These are phyloP conservation scores for Penicillium argentinense DNA, from an alignment of 495 filamentous ascomycete genomes.

Conservation along the genomic window DNA sequence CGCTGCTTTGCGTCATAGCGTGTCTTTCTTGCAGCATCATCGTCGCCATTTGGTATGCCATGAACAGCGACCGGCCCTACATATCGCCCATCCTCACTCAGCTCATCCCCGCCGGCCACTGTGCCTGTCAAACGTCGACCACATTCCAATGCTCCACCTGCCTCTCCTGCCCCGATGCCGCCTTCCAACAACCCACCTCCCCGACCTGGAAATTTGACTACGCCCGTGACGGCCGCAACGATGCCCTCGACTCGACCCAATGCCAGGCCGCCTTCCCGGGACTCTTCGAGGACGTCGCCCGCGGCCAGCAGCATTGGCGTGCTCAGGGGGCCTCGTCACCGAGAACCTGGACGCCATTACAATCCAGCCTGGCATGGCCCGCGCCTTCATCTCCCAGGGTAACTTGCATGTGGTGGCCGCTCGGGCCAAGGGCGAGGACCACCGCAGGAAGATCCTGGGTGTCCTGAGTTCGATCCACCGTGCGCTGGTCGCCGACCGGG, in stretches of 20 bases:
- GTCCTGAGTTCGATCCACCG: constrained; percentile 47
- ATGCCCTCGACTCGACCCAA: constrained; percentile 33
- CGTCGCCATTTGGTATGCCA: constrained; percentile 37
- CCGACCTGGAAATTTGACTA: constrained; percentile 35
- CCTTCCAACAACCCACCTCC: constrained; percentile 14
- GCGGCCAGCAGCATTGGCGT: constrained; percentile 35
- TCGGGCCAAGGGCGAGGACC: constrained; percentile 37
- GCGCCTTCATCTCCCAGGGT: constrained; percentile 32
- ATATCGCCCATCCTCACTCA: constrained; percentile 40
- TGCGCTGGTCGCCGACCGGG: constrained; percentile 41
- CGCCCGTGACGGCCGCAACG: constrained; percentile 37
- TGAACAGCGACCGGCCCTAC: constrained; percentile 40
- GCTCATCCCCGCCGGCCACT: constrained; percentile 42
- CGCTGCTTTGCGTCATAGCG: constrained; percentile 21
- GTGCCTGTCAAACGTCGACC: constrained; percentile 40
- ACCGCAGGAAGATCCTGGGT: constrained; percentile 46
- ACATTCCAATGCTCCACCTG: constrained; percentile 43
- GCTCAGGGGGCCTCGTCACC: constrained; percentile 25
- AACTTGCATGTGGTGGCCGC: constrained; percentile 40
- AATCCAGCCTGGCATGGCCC: constrained; percentile 35
- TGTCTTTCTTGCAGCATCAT: constrained; percentile 18
- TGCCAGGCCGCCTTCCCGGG: constrained; percentile 48
- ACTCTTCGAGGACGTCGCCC: constrained; percentile 45
- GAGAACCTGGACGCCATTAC: constrained; percentile 33
- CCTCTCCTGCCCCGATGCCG: constrained; percentile 30